Evolutionary conservation across 192 early-diverging fungal species (phyloP), one percentile per base, ranked within the genome.

Genomic region (Entomortierella chlamydospora): DNA sequence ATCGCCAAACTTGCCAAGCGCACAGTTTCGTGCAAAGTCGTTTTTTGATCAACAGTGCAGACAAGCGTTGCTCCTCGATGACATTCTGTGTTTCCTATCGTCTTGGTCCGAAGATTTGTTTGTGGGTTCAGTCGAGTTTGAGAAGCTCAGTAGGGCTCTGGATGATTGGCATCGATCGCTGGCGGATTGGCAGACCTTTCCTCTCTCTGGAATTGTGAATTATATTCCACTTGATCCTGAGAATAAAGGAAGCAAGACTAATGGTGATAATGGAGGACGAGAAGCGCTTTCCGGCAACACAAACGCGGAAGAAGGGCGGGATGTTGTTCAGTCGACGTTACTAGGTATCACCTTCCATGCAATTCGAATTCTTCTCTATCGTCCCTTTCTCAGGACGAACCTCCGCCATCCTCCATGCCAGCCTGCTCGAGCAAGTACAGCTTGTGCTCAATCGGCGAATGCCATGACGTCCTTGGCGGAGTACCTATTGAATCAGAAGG

Each of bases 41-140:
- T 70, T 70, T 25, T 79, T 79, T 61, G 76, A 79, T 30, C 76
- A 79, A 20, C 76, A 79, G 29, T 79, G 76, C 33, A 68, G 76
- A 50, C 76, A 79, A 51, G 68, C 68, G n/a, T 29, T 79, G 0
- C 29, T 79, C 9, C 51, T 79, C 37, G 76, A 79, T 23, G 76
- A 70, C 26, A 70, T 79, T 17, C 58, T 79, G n/a, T 61, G 57
- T 23, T 79, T 79, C 25, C 31, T 79, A 43, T 63, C 68, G 2
- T 70, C 76, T 1, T 79, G 76, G 76, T 70, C 68, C 18, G 76
- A 79, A 0, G 61, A 79, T 59, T 25, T 70, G 50, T 79, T 79
- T 70, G 76, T 79, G 33, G 61, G 50, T 39, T 70, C 76, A 25
- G 42, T 63, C 0, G 68, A 79, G 52, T 79, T 79, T 79, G 76